These are phyloP conservation scores for Mallotus repandus DNA, from an alignment of 441 rosid species.

Conservation along the genomic window DNA sequence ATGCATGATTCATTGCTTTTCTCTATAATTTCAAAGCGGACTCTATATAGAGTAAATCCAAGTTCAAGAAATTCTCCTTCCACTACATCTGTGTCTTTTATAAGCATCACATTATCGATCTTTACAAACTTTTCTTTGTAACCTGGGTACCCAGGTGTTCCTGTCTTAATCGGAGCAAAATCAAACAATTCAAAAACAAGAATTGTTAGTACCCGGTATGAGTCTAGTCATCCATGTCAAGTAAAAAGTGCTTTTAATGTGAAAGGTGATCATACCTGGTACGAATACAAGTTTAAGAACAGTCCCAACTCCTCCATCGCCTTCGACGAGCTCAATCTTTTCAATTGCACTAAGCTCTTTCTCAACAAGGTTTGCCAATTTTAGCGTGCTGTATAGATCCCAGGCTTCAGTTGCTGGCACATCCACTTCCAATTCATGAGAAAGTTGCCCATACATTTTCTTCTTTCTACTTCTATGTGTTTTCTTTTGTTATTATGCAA, in stretches of 20 bases:
- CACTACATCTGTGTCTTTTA: background rate
- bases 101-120: background rate
- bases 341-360: background rate
- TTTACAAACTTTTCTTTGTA: background rate
- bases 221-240: too few species aligned
- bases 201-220: background rate
- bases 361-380: background rate
- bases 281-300: background rate
- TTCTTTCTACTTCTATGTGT: too few species aligned
- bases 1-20: background rate
- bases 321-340: constrained; percentile 6
- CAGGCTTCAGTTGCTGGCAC: constrained; percentile 2
- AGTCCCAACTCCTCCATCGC: constrained; percentile 17
- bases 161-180: background rate
- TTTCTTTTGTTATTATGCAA: background rate
- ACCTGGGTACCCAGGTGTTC: background rate
- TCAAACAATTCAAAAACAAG: background rate
- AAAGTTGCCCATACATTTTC: background rate
- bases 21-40: background rate
- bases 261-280: background rate
- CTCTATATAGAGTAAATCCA: background rate
- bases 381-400: background rate
- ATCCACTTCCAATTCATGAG: background rate
- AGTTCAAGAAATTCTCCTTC: background rate
- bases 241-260: too few species aligned